Evolutionary conservation across 2,329 filamentous ascomycete species (phyloP).

Genomic region (Ramularia endophylla): DNA sequence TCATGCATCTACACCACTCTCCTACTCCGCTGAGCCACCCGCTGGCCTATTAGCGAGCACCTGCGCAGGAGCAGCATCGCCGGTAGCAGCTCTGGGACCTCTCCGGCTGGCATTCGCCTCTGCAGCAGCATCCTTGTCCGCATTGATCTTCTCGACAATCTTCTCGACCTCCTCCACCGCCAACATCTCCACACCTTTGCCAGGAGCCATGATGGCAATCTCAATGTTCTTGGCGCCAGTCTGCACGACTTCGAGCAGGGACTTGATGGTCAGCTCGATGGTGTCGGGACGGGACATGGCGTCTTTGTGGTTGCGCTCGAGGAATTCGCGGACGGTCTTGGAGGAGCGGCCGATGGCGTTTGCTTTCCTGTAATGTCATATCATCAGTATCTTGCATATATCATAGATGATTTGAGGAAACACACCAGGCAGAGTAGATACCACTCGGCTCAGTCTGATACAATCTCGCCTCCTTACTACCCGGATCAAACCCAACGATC

Average conservation of each 20-base stretch:
- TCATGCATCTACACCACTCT: neutral
- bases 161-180: slow-evolving; percentile 93
- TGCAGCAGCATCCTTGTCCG: slow-evolving; percentile 82
- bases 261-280: slow-evolving; percentile 97
- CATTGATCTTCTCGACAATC: slow-evolving; percentile 98
- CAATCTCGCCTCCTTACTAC: slow-evolving; percentile 77
- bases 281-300: slow-evolving; percentile 95
- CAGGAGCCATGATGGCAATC: slow-evolving; percentile 95
- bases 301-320: slow-evolving; percentile 98
- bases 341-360: slow-evolving; percentile 97
- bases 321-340: slow-evolving; percentile 98
- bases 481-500: slow-evolving; percentile 97
- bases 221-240: slow-evolving; percentile 99
- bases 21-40: slow-evolving; percentile 24
- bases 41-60: slow-evolving; percentile 32
- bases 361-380: slow-evolving; percentile 68
- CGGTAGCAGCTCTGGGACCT: slow-evolving; percentile 44
- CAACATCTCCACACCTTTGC: slow-evolving; percentile 86
- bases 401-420: slow-evolving; percentile 9
- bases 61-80: slow-evolving; percentile 27
- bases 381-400: slow-evolving; percentile 15
- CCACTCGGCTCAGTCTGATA: slow-evolving; percentile 99
- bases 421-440: slow-evolving; percentile 97
- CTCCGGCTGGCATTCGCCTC: slow-evolving; percentile 92
- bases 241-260: slow-evolving; percentile 93